phyloP scores from a whole-genome alignment of 1,139 yeast genomes.

The Diutina siamensis region DNA sequence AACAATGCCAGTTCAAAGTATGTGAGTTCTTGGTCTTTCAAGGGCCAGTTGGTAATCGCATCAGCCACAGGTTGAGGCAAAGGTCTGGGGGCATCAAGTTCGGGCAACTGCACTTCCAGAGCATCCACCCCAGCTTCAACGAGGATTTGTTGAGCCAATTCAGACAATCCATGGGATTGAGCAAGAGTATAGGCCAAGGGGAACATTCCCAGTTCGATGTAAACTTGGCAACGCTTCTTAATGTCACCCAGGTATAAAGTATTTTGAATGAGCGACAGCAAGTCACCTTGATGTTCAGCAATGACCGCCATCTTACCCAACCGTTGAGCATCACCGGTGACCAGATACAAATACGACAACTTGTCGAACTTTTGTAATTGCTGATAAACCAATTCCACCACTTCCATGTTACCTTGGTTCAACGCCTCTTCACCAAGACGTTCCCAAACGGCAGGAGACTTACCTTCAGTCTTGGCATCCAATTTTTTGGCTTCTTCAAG shows the following conservation, averaged over 20 bases:
- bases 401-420: slow-evolving; percentile 75
- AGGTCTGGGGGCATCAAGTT: slow-evolving; percentile 27
- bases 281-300: slow-evolving; percentile 82
- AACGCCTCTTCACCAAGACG: slow-evolving; percentile 79
- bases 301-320: slow-evolving; percentile 77
- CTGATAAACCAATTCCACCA: slow-evolving; percentile 84
- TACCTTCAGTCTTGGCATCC: slow-evolving; percentile 31
- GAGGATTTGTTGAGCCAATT: slow-evolving; percentile 60
- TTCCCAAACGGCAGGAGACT: slow-evolving; percentile 50
- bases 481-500: slow-evolving; percentile 75
- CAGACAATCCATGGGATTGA: slow-evolving; percentile 71
- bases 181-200: slow-evolving; percentile 94
- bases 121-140: slow-evolving; percentile 58
- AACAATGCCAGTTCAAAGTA: slow-evolving; percentile 77
- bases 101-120: slow-evolving; percentile 58
- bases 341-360: slow-evolving; percentile 75
- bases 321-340: slow-evolving; percentile 70
- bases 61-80: slow-evolving; percentile 37
- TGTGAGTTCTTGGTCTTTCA: slow-evolving; percentile 59
- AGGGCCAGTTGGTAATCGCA: slow-evolving; percentile 67
- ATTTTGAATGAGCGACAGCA: slow-evolving; percentile 71
- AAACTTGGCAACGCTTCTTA: slow-evolving; percentile 63
- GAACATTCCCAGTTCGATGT: slow-evolving; percentile 66
- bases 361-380: slow-evolving; percentile 80
- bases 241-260: slow-evolving; percentile 68